Evolutionary conservation across 495 filamentous ascomycete genomes (phyloP).

Genomic region (Penicillium pancosmium): DNA sequence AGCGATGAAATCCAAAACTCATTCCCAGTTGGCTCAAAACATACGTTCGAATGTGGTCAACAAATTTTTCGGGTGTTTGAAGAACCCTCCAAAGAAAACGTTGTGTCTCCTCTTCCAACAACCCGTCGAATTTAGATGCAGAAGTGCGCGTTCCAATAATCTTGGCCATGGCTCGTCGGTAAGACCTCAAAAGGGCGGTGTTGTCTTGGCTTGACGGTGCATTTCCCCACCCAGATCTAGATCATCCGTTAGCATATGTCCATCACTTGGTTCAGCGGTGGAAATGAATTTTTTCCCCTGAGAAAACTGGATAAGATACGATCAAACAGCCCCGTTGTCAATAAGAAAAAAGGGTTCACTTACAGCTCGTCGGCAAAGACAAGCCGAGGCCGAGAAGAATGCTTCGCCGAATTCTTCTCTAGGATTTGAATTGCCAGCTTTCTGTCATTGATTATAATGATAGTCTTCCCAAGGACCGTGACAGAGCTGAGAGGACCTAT

Average conservation of each 20-base stretch:
- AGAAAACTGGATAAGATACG: too few relatives aligned
- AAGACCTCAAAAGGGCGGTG: slow-evolving; percentile 27
- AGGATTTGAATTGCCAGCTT: slow-evolving; percentile 44
- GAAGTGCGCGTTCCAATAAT: slow-evolving; percentile 32
- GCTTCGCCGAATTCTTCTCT: slow-evolving; percentile 44
- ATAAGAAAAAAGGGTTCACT: background rate
- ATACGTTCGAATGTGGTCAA: slow-evolving; percentile 38
- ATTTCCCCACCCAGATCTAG: slow-evolving; percentile 28
- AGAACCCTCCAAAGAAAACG: slow-evolving; percentile 40
- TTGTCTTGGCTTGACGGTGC: slow-evolving; percentile 30
- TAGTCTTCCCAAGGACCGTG: slow-evolving; percentile 46
- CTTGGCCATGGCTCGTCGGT: slow-evolving; percentile 38
- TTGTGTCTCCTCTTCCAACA: slow-evolving; percentile 35
- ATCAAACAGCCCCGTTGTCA: background rate
- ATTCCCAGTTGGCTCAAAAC: background rate
- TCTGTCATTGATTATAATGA: slow-evolving; percentile 52
- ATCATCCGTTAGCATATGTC: background rate
- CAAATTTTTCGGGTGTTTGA: slow-evolving; percentile 30
- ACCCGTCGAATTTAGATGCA: slow-evolving; percentile 28
- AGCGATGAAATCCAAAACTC: background rate
- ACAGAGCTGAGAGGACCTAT: slow-evolving; percentile 51
- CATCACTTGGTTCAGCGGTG: too few relatives aligned
- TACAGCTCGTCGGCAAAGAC: slow-evolving; percentile 40
- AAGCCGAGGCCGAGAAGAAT: slow-evolving; percentile 44
- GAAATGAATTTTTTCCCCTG: too few relatives aligned